These are phyloP conservation scores for Prunus armeniaca DNA, from an alignment of 306 rosid species.

Conservation along the genomic window DNA sequence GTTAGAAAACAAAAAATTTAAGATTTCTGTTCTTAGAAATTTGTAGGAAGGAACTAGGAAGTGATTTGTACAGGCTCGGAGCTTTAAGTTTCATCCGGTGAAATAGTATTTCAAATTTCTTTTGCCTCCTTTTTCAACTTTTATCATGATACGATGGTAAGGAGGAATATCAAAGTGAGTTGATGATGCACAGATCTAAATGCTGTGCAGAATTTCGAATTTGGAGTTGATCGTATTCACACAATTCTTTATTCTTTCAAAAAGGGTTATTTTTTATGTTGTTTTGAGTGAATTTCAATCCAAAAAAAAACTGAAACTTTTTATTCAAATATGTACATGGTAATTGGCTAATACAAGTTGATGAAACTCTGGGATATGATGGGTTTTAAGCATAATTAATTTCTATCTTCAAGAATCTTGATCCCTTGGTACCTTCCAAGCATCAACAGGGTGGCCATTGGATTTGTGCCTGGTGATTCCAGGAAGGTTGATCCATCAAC, in stretches of 20 bases:
- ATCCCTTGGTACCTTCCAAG: constrained; percentile 78
- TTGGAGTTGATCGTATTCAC: too few relatives aligned
- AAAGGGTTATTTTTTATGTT: too few relatives aligned
- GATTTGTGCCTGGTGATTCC: constrained; percentile 76
- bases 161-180: too few relatives aligned
- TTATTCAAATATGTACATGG: too few relatives aligned
- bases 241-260: too few relatives aligned
- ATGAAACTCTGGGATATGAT: too few relatives aligned
- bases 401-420: constrained; percentile 44
- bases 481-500: constrained; percentile 70
- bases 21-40: background rate
- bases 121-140: background rate
- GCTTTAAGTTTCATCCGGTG: constrained; percentile 1
- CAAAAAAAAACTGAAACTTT: too few relatives aligned
- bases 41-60: background rate
- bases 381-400: background rate
- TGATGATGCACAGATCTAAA: too few relatives aligned
- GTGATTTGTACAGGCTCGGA: constrained; percentile 30
- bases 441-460: constrained; percentile 72
- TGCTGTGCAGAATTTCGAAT: too few relatives aligned
- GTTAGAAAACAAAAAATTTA: constrained; percentile 3
- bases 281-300: too few relatives aligned
- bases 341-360: too few relatives aligned
- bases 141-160: too few relatives aligned
- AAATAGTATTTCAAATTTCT: background rate